Conservation (phyloP, 495 filamentous ascomycete species). For the Geopyxis carbonaria region DNA sequence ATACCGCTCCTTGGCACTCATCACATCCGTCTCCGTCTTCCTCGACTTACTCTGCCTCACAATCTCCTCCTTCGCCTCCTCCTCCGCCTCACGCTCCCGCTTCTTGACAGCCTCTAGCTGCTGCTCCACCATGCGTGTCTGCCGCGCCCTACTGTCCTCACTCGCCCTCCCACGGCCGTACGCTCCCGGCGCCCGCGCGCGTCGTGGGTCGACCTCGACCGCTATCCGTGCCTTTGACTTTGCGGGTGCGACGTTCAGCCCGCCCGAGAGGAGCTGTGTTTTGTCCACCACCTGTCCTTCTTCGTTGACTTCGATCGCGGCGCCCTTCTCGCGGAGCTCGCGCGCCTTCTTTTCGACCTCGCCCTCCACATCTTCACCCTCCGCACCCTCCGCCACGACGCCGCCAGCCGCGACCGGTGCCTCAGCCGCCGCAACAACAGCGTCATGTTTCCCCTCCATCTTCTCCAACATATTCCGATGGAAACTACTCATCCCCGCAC, state of each 20-base stretch:
- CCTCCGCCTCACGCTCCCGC: constrained; percentile 55
- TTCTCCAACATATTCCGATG: constrained; percentile 67
- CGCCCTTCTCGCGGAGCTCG: constrained; percentile 54
- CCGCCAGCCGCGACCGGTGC: not conserved
- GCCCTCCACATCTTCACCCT: not conserved
- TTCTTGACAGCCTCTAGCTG: constrained; percentile 62
- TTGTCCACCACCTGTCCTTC: constrained; percentile 92
- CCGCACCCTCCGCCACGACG: not conserved
- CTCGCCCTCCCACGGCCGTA: constrained; percentile 16
- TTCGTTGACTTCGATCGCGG: constrained; percentile 63
- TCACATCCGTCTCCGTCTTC: constrained; percentile 64
- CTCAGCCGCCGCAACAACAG: constrained; percentile 38
- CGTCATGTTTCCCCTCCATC: constrained; percentile 57
- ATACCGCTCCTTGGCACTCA: constrained; percentile 73
- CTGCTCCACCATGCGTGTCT: constrained; percentile 72
- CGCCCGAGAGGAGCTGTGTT: constrained; percentile 70
- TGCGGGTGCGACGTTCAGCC: constrained; percentile 48
- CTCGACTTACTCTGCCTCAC: constrained; percentile 54
- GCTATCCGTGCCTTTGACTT: constrained; percentile 2
- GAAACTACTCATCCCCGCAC: constrained; percentile 67
- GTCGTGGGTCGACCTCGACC: not conserved
- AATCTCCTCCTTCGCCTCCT: constrained; percentile 46
- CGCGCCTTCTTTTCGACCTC: constrained; percentile 42
- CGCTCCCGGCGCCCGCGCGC: constrained; percentile 5
- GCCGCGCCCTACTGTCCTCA: constrained; percentile 55